phyloP scores from a whole-genome alignment of 345 rosid species.

The Balakata baccata region DNA sequence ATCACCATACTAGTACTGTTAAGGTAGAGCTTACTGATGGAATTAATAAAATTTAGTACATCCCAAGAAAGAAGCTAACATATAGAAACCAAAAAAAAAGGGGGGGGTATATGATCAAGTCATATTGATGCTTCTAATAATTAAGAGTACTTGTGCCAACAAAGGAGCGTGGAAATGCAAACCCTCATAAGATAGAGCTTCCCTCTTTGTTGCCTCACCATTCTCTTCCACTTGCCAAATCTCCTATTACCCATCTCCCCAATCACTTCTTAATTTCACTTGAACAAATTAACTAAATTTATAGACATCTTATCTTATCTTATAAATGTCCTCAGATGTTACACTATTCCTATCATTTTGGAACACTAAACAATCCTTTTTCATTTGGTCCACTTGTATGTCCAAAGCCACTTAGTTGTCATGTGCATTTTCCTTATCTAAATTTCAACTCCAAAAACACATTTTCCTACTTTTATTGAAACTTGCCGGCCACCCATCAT shows the following conservation, averaged over 20 bases:
- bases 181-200: constrained; percentile 56
- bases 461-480: constrained; percentile 19
- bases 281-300: too few relatives aligned
- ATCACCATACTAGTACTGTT: too few relatives aligned
- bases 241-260: constrained; percentile 38
- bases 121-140: too few relatives aligned
- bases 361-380: too few relatives aligned
- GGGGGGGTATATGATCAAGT: too few relatives aligned
- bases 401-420: constrained; percentile 22
- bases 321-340: neutral
- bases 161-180: constrained; percentile 65
- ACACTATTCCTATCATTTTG: too few relatives aligned
- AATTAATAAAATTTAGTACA: too few relatives aligned
- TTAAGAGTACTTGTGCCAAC: constrained; percentile 52
- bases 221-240: constrained; percentile 50
- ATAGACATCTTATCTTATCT: neutral
- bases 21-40: too few relatives aligned
- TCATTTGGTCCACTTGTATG: constrained; percentile 28
- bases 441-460: constrained; percentile 16
- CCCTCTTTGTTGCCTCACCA: constrained; percentile 57
- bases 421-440: constrained; percentile 18
- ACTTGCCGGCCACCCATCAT: constrained; percentile 37
- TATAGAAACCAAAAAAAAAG: too few relatives aligned
- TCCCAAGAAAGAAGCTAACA: too few relatives aligned
- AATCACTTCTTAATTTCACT: too few relatives aligned